phyloP scores from a whole-genome alignment of 2,329 filamentous ascomycete genomes.

The Thielaviopsis cerberus region DNA sequence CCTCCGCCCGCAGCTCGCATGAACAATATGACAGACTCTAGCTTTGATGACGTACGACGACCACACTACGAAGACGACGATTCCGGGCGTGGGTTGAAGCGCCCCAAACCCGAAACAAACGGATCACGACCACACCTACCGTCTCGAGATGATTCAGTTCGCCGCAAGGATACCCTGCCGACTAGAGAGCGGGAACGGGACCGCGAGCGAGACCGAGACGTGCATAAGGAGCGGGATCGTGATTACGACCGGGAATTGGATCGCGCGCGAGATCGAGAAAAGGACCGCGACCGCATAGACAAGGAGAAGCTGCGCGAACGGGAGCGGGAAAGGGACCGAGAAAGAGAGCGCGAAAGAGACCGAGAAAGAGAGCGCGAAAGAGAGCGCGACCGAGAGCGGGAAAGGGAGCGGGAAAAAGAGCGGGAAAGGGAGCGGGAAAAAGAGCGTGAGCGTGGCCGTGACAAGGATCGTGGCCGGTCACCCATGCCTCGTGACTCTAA shows the following conservation, averaged over 20 bases:
- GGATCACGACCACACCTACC: not conserved
- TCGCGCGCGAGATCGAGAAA: not conserved
- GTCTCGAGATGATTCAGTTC: not conserved
- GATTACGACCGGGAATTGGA: not conserved
- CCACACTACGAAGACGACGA: not conserved
- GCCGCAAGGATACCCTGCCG: not conserved
- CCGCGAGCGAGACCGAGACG: not conserved
- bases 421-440: not conserved
- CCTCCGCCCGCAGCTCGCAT: not conserved
- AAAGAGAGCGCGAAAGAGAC: not conserved
- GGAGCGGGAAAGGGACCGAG: not conserved
- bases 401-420: not conserved
- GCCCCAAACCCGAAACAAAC: not conserved
- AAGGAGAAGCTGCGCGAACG: too few relatives aligned
- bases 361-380: not conserved
- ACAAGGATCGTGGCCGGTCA: conserved; percentile 6
- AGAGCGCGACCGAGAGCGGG: too few relatives aligned
- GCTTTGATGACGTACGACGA: not conserved
- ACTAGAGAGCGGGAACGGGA: conserved; percentile 2
- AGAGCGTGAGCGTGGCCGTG: conserved; percentile 18
- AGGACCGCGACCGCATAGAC: not conserved
- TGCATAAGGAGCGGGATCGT: not conserved
- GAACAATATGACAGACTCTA: not conserved
- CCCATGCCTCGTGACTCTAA: conserved; percentile 4
- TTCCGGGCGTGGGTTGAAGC: not conserved